Evolutionary conservation across 345 rosid genomes (phyloP), one percentile per base, ranked within the genome.

Genomic region (Gossypium raimondii): DNA sequence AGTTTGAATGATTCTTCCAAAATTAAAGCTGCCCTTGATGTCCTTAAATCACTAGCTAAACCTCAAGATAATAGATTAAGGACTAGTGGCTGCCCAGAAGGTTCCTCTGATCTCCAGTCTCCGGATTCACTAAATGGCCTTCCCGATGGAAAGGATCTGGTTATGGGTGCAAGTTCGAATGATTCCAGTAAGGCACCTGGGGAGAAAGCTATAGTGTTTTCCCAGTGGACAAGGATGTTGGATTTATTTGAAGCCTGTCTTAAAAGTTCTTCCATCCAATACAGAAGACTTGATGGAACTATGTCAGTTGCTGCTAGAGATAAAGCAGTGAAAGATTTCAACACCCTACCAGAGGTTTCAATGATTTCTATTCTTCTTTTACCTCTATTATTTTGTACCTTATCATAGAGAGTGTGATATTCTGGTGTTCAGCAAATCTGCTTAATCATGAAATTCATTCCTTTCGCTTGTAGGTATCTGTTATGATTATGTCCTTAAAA

Each of bases 191-290:
- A 85, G 77, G 79, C 63, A 34, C 82, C 17, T 71, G 87, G 92
- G 43, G 96, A 91, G 84, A 95, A 95, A 78, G 98, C 97, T 70
- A 90, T 95, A 76, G 96, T 93, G 20, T 93, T 95, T 69, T 95
- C 99, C 56, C 99, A 95, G 74, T 95, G 99, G 99, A 95, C 99
- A 24, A 87, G 88, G 76, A 91, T 95, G 99, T 80, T 95, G 60
- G 98, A 95, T 81, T 73, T 95, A 78, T 86, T 95, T 77, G 97
- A 95, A 89, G 87, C 87, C 78, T 80, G 87, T 75, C 90, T 93
- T 67, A 89, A 82, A 79, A 82, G 77, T 75, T 93, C 96, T 22
- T 79, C 84, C 34, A 90, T 93, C 77, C 92, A 87, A 68, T 95
- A 89, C 73, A 84, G 99, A 87, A 88, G 99, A 84, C 98, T 95